Conservation (phyloP, 306 rosid genomes). For the Vigna radiata region DNA sequence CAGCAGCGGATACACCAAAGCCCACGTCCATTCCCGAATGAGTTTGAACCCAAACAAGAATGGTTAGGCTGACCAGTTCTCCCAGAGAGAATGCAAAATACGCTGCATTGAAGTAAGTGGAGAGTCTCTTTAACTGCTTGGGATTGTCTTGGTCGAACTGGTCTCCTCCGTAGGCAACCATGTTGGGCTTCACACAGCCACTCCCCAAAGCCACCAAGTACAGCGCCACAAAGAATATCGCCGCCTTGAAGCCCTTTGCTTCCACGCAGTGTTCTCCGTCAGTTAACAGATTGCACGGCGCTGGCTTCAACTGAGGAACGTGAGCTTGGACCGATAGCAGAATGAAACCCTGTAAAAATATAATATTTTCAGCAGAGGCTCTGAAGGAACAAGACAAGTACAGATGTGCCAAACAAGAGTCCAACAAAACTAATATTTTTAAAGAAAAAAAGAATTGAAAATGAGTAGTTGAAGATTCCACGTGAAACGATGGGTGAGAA, state of each 20-base stretch:
- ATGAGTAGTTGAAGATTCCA: constrained; percentile 1
- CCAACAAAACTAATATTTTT: neutral
- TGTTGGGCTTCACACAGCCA: constrained; percentile 95
- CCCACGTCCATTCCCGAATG: constrained; percentile 99
- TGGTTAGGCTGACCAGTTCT: constrained; percentile 80
- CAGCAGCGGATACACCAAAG: constrained; percentile 92
- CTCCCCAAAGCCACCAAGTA: constrained; percentile 95
- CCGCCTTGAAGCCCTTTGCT: constrained; percentile 79
- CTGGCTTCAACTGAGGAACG: constrained; percentile 82
- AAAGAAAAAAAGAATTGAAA: neutral
- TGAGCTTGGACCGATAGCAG: constrained; percentile 96
- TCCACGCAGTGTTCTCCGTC: constrained; percentile 59
- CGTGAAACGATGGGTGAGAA: neutral
- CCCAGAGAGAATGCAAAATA: constrained; percentile 92
- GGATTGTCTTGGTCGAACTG: constrained; percentile 67
- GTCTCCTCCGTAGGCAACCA: constrained; percentile 95
- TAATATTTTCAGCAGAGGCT: too few relatives aligned
- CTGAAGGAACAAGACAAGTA: neutral
- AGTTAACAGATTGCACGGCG: constrained; percentile 57
- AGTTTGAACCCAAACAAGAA: constrained; percentile 95
- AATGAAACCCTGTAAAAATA: constrained; percentile 72
- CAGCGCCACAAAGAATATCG: constrained; percentile 80
- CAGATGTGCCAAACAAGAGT: neutral
- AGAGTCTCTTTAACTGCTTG: constrained; percentile 63
- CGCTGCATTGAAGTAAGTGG: constrained; percentile 88